These are phyloP conservation scores for Marasmius oreades DNA, from an alignment of 1,284 basidiomycete species.

Conservation along the genomic window DNA sequence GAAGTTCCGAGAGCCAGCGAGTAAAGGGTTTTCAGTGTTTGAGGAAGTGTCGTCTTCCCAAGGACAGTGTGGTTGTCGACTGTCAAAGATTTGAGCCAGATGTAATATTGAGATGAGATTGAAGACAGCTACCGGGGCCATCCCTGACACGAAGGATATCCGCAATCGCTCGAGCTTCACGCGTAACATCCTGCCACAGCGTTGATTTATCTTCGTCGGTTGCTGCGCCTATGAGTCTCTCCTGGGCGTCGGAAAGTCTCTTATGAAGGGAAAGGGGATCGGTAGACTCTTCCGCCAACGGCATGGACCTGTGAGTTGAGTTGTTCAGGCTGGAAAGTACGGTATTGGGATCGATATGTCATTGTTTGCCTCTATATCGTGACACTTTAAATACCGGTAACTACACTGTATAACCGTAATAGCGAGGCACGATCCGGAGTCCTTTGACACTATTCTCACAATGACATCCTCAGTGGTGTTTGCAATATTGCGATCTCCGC, in stretches of 20 bases:
- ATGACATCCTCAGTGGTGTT: constrained; percentile 42
- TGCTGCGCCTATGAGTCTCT: constrained; percentile 30
- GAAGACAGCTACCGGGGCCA: constrained; percentile 35
- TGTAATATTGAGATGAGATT: constrained; percentile 7
- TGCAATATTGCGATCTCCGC: constrained; percentile 46
- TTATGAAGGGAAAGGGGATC: constrained; percentile 29
- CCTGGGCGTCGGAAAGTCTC: constrained; percentile 30
- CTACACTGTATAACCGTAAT: no score
- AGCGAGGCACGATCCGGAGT: no score
- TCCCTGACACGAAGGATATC: constrained; percentile 57
- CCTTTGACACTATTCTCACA: constrained; percentile 42
- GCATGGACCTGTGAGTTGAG: neutral
- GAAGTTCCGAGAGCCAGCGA: constrained; percentile 48
- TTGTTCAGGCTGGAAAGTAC: no score
- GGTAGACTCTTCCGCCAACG: neutral
- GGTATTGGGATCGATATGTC: neutral
- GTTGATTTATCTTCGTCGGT: constrained; percentile 26
- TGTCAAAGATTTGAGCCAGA: constrained; percentile 25
- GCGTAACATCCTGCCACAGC: constrained; percentile 50
- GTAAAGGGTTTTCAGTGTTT: constrained; percentile 58
- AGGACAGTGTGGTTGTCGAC: constrained; percentile 70
- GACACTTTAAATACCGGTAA: no score
- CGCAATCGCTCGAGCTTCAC: constrained; percentile 53
- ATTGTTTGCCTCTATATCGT: neutral
- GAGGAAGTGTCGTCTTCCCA: constrained; percentile 60